Evolutionary conservation across 1,139 yeast species (phyloP).

Genomic region (Protomyces pachydermus): DNA sequence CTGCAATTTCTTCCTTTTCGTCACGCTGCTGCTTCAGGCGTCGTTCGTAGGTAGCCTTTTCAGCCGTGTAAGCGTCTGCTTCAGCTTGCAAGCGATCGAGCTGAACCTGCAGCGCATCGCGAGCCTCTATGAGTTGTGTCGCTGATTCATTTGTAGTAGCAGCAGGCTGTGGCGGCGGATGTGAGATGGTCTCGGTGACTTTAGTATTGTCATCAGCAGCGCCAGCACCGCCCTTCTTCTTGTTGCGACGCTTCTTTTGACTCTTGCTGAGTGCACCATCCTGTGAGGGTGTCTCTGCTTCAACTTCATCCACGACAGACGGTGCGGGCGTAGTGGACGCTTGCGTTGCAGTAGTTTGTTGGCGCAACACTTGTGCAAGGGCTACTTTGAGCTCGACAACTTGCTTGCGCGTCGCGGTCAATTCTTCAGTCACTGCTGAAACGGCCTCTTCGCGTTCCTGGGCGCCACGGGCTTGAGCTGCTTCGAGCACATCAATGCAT

Average conservation of each 20-base stretch:
- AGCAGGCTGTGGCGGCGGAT: neutral
- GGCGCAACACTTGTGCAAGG: slow-evolving; percentile 8
- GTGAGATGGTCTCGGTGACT: slow-evolving; percentile 2
- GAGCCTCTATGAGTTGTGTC: neutral
- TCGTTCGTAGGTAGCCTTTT: neutral
- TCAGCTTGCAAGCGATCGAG: slow-evolving; percentile 9
- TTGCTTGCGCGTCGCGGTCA: slow-evolving; percentile 17
- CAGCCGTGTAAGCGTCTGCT: slow-evolving; percentile 8
- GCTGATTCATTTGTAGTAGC: neutral
- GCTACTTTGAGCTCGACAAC: slow-evolving; percentile 8
- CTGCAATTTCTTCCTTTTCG: slow-evolving; percentile 45
- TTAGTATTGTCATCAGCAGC: slow-evolving; percentile 16
- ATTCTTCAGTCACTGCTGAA: neutral
- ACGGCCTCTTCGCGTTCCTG: neutral
- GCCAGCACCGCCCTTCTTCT: slow-evolving; percentile 29
- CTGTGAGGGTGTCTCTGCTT: slow-evolving; percentile 5
- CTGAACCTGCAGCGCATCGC: neutral
- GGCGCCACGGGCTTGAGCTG: neutral
- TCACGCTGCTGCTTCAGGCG: neutral
- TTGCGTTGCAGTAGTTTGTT: neutral
- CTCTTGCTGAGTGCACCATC: slow-evolving; percentile 27
- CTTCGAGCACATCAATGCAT: neutral
- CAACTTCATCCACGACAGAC: neutral
- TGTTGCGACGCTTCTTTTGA: slow-evolving; percentile 34
- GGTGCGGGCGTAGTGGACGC: neutral